These are phyloP conservation scores for Elaeagnus macrophylla DNA, from an alignment of 306 rosid genomes.

Conservation along the genomic window DNA sequence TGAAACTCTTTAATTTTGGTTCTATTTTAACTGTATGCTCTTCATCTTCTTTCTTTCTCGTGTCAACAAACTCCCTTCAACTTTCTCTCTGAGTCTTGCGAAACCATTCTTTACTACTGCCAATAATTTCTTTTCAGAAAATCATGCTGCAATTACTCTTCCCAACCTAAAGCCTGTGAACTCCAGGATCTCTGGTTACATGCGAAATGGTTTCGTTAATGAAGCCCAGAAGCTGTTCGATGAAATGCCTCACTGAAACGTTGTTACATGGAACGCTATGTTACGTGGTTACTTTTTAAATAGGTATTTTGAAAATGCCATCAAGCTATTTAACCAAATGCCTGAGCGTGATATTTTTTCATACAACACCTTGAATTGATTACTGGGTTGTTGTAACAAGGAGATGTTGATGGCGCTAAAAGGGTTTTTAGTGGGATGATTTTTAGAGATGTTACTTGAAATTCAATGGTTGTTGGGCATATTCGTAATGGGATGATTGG, in stretches of 20 bases:
- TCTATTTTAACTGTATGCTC: slow-evolving; percentile 35
- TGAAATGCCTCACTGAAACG: slow-evolving; percentile 33
- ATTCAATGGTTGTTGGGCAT: slow-evolving; percentile 44
- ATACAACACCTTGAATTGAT: no score
- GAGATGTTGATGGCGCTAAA: no score
- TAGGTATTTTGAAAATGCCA: slow-evolving; percentile 11
- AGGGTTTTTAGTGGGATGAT: no score
- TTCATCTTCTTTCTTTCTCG: slow-evolving; percentile 8
- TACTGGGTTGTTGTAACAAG: no score
- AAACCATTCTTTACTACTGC: slow-evolving; percentile 11
- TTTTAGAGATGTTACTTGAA: slow-evolving; percentile 35
- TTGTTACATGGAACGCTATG: slow-evolving; percentile 44
- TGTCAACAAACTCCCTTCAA: slow-evolving; percentile 18
- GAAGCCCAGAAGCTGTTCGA: slow-evolving; percentile 43
- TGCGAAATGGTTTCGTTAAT: no score
- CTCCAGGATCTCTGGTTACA: slow-evolving; percentile 32
- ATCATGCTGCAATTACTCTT: not conserved
- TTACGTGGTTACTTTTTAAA: slow-evolving; percentile 35
- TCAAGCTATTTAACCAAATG: slow-evolving; percentile 25
- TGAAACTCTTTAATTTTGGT: no score
- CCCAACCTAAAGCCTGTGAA: slow-evolving; percentile 33
- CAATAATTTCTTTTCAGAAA: slow-evolving; percentile 2
- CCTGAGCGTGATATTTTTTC: no score
- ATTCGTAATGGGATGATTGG: slow-evolving; percentile 32
- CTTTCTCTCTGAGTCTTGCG: slow-evolving; percentile 8